These are phyloP conservation scores for Penicillium sp. DNA, from an alignment of 2,329 filamentous ascomycete species.

Conservation along the genomic window DNA sequence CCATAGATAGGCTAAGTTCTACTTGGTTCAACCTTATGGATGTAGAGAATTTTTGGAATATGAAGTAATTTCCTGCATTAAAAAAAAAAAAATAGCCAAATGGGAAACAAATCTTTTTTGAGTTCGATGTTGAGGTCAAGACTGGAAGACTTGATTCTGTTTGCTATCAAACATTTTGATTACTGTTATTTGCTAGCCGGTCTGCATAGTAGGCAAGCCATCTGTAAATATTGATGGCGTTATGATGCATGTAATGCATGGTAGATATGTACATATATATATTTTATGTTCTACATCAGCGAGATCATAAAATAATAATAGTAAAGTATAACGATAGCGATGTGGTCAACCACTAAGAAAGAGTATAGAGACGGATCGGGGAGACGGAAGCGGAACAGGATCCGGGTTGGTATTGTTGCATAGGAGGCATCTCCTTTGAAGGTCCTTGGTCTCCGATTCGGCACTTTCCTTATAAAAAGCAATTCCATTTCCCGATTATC, in stretches of 20 bases:
- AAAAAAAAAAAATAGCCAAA: not conserved
- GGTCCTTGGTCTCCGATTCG: constrained; percentile 4
- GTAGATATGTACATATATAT: too few relatives aligned
- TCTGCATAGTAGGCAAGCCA: not conserved
- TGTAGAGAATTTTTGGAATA: not conserved
- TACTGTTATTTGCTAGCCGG: not conserved
- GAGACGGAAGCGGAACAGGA: constrained; percentile 28
- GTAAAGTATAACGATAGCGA: not conserved
- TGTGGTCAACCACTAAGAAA: not conserved
- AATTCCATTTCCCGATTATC: not conserved
- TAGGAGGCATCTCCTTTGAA: constrained; percentile 1
- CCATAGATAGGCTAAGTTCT: not conserved
- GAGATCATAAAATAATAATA: not conserved
- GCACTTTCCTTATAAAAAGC: constrained; percentile 18
- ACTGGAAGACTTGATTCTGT: not conserved
- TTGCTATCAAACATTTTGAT: not conserved
- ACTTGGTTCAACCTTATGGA: not conserved
- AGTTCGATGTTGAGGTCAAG: not conserved
- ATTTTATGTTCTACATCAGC: not conserved
- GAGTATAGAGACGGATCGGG: constrained; percentile 10
- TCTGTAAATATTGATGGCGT: not conserved
- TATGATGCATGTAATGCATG: not conserved
- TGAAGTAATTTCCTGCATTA: not conserved
- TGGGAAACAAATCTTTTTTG: not conserved
- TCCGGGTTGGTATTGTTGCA: constrained; percentile 13